Evolutionary conservation across 2,329 filamentous ascomycete species (phyloP).

Genomic region (Monilinia fructicola): DNA sequence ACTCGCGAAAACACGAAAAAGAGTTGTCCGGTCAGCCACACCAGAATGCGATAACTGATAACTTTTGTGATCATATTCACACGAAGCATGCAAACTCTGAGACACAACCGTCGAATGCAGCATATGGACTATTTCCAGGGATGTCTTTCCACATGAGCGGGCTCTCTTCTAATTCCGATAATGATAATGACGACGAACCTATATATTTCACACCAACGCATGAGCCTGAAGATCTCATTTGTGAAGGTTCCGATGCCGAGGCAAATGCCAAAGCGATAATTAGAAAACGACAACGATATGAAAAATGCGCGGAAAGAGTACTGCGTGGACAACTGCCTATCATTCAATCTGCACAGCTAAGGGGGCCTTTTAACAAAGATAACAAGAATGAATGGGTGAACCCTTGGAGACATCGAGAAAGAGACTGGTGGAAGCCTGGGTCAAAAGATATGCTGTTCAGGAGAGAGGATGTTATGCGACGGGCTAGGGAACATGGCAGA

Average conservation of each 20-base stretch:
- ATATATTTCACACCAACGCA: conserved; percentile 51
- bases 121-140: conserved; percentile 23
- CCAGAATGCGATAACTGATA: conserved; percentile 19
- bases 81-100: conserved; percentile 15
- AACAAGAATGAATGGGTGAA: conserved; percentile 51
- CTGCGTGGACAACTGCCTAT: conserved; percentile 55
- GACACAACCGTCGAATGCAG: neutral
- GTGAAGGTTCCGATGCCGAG: conserved; percentile 58
- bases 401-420: conserved; percentile 47
- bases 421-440: conserved; percentile 31
- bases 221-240: conserved; percentile 50
- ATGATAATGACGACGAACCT: conserved; percentile 40
- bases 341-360: conserved; percentile 60
- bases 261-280: conserved; percentile 49
- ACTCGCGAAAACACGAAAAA: conserved; percentile 16
- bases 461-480: conserved; percentile 31
- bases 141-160: conserved; percentile 17
- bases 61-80: conserved; percentile 15
- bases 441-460: conserved; percentile 34
- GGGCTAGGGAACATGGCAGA: conserved; percentile 30
- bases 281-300: conserved; percentile 56
- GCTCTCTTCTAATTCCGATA: conserved; percentile 9
- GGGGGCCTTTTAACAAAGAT: conserved; percentile 57
- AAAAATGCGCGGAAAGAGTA: conserved; percentile 58
- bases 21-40: conserved; percentile 22